A percentile compares a stretch with the other conserved stretches of the same genome.
Evolutionary conservation across 2,329 filamentous ascomycete genomes (phyloP).

Genomic region (Pyrenochaeta sp.): DNA sequence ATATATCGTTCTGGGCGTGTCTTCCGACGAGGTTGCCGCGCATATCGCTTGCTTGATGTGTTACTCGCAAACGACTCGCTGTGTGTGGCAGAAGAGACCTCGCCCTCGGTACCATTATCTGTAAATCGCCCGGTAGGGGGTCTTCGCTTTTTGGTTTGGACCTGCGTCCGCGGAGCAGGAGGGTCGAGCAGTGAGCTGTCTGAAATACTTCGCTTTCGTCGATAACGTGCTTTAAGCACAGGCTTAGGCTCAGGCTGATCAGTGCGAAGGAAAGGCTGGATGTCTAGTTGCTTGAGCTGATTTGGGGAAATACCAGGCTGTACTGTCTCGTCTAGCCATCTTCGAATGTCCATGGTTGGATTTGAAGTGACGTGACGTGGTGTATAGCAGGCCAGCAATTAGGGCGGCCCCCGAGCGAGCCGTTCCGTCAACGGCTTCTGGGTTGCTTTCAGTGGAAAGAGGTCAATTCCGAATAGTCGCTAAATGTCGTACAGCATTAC

Average conservation of each 20-base stretch:
- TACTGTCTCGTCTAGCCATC: constrained; percentile 55
- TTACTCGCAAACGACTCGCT: constrained; percentile 24
- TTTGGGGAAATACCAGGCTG: constrained; percentile 42
- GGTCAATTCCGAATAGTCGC: constrained; percentile 8
- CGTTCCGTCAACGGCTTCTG: constrained; percentile 21
- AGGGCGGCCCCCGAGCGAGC: constrained; percentile 29
- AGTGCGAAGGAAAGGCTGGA: constrained; percentile 31
- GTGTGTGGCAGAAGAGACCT: constrained; percentile 21
- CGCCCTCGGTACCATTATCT: constrained; percentile 19
- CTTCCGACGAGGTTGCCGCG: constrained; percentile 56
- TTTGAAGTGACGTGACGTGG: neutral
- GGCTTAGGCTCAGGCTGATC: constrained; percentile 23
- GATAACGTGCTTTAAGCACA: constrained; percentile 28
- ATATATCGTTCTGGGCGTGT: constrained; percentile 58
- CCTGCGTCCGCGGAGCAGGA: constrained; percentile 17
- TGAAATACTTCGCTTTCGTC: constrained; percentile 46
- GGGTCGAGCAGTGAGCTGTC: constrained; percentile 51
- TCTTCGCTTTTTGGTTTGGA: constrained; percentile 4
- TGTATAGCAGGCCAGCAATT: constrained; percentile 6
- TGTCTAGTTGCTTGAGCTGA: constrained; percentile 23
- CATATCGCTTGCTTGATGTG: constrained; percentile 44
- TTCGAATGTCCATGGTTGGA: constrained; percentile 53
- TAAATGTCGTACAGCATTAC: constrained; percentile 39
- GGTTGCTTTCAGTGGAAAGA: constrained; percentile 11
- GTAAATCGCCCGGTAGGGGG: constrained; percentile 10